These are phyloP conservation scores for Paspalum notatum DNA, from an alignment of 176 grass and related monocot genomes.

Conservation along the genomic window DNA sequence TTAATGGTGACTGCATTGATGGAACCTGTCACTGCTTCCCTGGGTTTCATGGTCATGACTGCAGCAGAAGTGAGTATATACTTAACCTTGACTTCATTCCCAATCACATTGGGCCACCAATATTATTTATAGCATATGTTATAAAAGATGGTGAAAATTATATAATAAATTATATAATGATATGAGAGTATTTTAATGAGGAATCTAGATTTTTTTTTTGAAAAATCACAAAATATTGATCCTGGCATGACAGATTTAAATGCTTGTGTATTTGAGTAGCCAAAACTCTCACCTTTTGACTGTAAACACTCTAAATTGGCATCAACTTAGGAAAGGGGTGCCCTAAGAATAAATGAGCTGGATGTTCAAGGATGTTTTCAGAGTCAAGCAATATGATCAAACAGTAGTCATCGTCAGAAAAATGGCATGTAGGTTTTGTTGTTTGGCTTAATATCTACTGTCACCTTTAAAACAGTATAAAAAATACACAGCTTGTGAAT, in stretches of 20 bases:
- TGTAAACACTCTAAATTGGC: not conserved
- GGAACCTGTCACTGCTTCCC: slow-evolving; percentile 90
- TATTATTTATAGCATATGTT: not conserved
- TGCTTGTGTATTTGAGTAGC: not conserved
- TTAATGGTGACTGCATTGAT: slow-evolving; percentile 92
- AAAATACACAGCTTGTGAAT: slow-evolving; percentile 4
- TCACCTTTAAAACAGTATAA: slow-evolving; percentile 28
- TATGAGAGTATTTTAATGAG: not conserved
- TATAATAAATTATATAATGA: slow-evolving; percentile 33
- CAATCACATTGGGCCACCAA: not conserved
- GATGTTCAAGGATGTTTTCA: slow-evolving; percentile 2
- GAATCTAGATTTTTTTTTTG: not conserved
- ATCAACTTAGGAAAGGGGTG: not conserved
- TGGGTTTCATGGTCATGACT: slow-evolving; percentile 88
- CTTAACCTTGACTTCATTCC: slow-evolving; percentile 11
- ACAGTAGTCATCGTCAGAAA: not conserved
- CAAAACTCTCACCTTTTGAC: not conserved
- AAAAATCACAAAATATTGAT: not conserved
- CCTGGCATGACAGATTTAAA: not conserved
- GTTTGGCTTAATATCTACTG: slow-evolving; percentile 10
- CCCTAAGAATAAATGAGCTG: not conserved
- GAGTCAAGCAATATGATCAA: not conserved
- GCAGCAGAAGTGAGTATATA: slow-evolving; percentile 74
- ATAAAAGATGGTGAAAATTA: not conserved
- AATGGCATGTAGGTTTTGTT: slow-evolving; percentile 1